Conservation (phyloP, 1,139 yeast species). For the Maudiozyma humilis region DNA sequence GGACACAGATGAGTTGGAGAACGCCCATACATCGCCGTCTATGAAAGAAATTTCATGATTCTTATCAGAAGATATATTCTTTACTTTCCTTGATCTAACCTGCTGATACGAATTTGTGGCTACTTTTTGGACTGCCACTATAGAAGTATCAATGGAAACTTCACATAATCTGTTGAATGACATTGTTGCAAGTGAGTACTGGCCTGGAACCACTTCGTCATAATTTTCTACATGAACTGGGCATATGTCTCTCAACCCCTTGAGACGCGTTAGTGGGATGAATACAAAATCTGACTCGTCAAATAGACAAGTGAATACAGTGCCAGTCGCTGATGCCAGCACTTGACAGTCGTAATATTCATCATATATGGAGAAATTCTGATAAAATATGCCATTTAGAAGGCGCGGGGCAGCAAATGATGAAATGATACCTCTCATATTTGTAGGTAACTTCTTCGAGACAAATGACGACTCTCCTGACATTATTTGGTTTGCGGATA, state of each 20-base stretch:
- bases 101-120: no score
- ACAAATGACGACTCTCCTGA: constrained; percentile 23
- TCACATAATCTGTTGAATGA: constrained; percentile 21
- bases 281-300: constrained; percentile 12
- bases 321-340: constrained; percentile 19
- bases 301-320: constrained; percentile 15
- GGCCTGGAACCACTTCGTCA: not conserved
- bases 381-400: constrained; percentile 15
- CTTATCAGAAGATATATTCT: constrained; percentile 5
- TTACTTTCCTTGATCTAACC: constrained; percentile 1
- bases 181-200: not conserved
- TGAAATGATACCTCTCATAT: constrained; percentile 14
- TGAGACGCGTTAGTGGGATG: constrained; percentile 23
- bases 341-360: constrained; percentile 15
- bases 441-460: constrained; percentile 7
- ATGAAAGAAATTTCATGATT: constrained; percentile 5
- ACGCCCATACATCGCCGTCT: constrained; percentile 4
- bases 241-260: constrained; percentile 19
- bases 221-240: no score
- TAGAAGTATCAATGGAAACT: not conserved
- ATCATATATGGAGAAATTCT: no score
- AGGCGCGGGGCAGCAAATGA: constrained; percentile 19
- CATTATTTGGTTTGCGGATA: constrained; percentile 26
- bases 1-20: constrained; percentile 8
- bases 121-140: no score